phyloP scores from a whole-genome alignment of 257 asterid genomes.

The Galeopsis tetrahit region DNA sequence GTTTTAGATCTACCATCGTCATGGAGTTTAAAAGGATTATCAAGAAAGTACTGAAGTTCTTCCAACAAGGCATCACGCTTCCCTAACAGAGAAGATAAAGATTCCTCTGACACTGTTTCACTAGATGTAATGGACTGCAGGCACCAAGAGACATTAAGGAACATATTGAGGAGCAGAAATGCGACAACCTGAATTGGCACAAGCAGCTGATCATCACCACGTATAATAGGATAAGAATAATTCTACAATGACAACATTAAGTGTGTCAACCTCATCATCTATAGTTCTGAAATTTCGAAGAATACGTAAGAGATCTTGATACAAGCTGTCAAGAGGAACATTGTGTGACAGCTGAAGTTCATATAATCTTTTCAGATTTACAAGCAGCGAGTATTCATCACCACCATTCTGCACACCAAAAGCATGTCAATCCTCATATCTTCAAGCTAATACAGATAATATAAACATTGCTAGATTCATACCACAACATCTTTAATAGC shows the following conservation, averaged over 20 bases:
- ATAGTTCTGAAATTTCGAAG: constrained; percentile 73
- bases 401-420: constrained; percentile 78
- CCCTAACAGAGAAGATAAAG: constrained; percentile 58
- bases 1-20: constrained; percentile 52
- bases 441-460: constrained; percentile 29
- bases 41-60: constrained; percentile 74
- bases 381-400: constrained; percentile 87
- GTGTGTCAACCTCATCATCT: constrained; percentile 75
- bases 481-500: constrained; percentile 88
- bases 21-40: constrained; percentile 42
- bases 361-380: constrained; percentile 86
- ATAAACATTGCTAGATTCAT: constrained; percentile 31
- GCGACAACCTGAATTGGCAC: constrained; percentile 64
- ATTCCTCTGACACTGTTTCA: constrained; percentile 72
- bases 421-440: constrained; percentile 37
- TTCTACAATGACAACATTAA: constrained; percentile 22
- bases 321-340: constrained; percentile 68
- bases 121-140: constrained; percentile 62
- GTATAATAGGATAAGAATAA: constrained; percentile 22
- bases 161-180: constrained; percentile 93
- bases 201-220: constrained; percentile 36
- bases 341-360: constrained; percentile 79
- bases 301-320: constrained; percentile 63
- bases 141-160: constrained; percentile 90
- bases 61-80: constrained; percentile 76